Evolutionary conservation across 148 eudicot genomes (phyloP).

Genomic region (Fagopyrum esculentum): DNA sequence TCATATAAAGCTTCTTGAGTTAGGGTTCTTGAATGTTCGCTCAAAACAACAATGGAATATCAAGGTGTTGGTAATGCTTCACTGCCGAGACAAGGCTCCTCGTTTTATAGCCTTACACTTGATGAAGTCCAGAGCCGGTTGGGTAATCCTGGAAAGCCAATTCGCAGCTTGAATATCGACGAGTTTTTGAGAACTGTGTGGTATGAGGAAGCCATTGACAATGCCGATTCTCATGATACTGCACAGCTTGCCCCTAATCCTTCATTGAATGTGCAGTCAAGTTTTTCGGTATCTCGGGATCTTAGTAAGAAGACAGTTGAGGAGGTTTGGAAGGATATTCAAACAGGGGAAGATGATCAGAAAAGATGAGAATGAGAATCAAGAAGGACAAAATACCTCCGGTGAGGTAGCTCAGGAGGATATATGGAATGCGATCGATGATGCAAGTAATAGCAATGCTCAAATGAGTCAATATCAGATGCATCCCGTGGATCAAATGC

Average conservation of each 20-base stretch:
- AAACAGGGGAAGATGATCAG: constrained; percentile 40
- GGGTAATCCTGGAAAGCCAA: constrained; percentile 91
- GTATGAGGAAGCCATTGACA: constrained; percentile 45
- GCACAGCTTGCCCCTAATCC: too few species aligned
- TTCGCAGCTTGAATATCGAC: constrained; percentile 86
- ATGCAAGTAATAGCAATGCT: too few species aligned
- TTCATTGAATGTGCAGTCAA: constrained; percentile 12
- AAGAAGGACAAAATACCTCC: neutral
- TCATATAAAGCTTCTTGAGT: too few species aligned
- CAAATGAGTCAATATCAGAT: too few species aligned
- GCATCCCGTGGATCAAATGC: too few species aligned
- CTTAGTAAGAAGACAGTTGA: constrained; percentile 84
- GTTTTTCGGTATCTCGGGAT: constrained; percentile 33
- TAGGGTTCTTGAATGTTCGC: too few species aligned
- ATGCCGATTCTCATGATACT: too few species aligned
- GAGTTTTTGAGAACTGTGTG: constrained; percentile 80
- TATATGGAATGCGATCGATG: constrained; percentile 36
- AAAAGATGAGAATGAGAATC: neutral
- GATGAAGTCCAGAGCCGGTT: constrained; percentile 87
- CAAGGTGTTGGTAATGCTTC: constrained; percentile 21
- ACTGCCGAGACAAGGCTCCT: constrained; percentile 55
- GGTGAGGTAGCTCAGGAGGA: constrained; percentile 96
- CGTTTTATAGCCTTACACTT: constrained; percentile 70
- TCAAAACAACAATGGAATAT: constrained; percentile 57
- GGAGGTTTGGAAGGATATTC: constrained; percentile 89